Base-by-base conservation (phyloP, 1,284 basidiomycete species). In the Butyriboletus pseudospeciosus region DNA sequence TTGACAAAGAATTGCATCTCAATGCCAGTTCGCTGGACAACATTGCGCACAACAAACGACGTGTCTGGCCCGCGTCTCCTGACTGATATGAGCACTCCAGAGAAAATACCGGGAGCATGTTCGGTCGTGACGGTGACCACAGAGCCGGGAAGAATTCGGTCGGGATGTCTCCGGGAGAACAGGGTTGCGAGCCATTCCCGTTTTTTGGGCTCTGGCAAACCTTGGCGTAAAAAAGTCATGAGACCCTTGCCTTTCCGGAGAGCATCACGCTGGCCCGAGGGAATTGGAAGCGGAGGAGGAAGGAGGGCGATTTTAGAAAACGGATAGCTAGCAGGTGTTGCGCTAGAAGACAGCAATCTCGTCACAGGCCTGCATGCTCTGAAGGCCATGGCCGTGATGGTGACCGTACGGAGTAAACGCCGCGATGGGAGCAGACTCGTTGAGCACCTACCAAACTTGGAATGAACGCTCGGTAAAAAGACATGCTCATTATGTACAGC, bases 1-100 rank as follows among this genome's bases (percentile, higher is more conserved):
- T 83, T 85, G 58, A 87, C 83, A 68, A 87, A 92, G 74, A 92
- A 91, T 65, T 87, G 87, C 86, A 92, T 87, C 76, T 97, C 94
- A 37, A 95, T 87, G 17, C 93, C 94, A 12, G 87, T 91, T 61
- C 90, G 80, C 64, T 92, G 89, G 55, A 97, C 81, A 61, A 96
- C 81, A 73, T 96, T 97, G 58, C 94, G 81, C 48, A 97, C 72
- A 47, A 85, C 77, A 68, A 97, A 91, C 36, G 83, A 86, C 26
- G 92, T 93, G 73, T 92, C 90, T 30, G 83, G 78, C 0, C 94
- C 94, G 43, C 89, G 81, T 56, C 92, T 80, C 49, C 89, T 82
- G 57, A 94, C 80, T 43, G 83, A 81, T 65, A 95, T 80, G 50
- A 97, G 77, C 45, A 97, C 88, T 47, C 94, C 94, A 3, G 91